A percentile compares a stretch with the other conserved stretches of the same genome.
phyloP scores from a whole-genome alignment of 352 stramenopile species.

The Phytophthora pluvialis region DNA sequence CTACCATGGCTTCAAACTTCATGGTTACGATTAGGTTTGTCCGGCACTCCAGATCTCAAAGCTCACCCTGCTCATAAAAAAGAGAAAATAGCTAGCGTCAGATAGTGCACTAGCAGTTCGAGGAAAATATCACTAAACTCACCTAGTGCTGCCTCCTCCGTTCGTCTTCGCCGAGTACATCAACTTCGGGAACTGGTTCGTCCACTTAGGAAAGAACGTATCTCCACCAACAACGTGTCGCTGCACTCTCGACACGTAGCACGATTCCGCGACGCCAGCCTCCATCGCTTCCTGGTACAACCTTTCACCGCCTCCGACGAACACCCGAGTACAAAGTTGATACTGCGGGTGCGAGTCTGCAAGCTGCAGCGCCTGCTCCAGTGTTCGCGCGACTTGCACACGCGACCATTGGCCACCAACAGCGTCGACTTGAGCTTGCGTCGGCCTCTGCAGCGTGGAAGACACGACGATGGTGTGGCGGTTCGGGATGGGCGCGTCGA shows the following conservation, averaged over 20 bases:
- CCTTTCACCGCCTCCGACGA: constrained; percentile 65
- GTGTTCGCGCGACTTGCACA: constrained; percentile 41
- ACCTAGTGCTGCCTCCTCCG: constrained; percentile 31
- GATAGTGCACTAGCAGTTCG: not conserved
- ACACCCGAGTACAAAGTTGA: constrained; percentile 47
- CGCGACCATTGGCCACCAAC: constrained; percentile 14
- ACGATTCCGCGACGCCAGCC: constrained; percentile 50
- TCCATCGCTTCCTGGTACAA: constrained; percentile 68
- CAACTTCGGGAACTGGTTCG: constrained; percentile 43
- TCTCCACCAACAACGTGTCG: constrained; percentile 49
- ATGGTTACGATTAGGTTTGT: not conserved
- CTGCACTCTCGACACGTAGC: constrained; percentile 72
- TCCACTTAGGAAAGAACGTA: constrained; percentile 68
- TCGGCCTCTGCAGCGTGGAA: constrained; percentile 18
- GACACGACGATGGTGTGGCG: constrained; percentile 70
- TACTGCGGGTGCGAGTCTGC: constrained; percentile 44
- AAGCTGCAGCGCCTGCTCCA: constrained; percentile 54
- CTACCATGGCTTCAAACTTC: not conserved
- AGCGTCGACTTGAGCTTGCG: constrained; percentile 2
- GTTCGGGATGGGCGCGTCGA: constrained; percentile 47
- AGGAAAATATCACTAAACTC: not conserved
- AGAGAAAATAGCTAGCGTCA: not conserved
- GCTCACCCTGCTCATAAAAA: constrained; percentile 35
- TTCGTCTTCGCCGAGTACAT: constrained; percentile 41
- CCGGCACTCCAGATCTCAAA: constrained; percentile 41